phyloP scores from a whole-genome alignment of 2,329 filamentous ascomycete genomes.

The Xylariaceae sp. region DNA sequence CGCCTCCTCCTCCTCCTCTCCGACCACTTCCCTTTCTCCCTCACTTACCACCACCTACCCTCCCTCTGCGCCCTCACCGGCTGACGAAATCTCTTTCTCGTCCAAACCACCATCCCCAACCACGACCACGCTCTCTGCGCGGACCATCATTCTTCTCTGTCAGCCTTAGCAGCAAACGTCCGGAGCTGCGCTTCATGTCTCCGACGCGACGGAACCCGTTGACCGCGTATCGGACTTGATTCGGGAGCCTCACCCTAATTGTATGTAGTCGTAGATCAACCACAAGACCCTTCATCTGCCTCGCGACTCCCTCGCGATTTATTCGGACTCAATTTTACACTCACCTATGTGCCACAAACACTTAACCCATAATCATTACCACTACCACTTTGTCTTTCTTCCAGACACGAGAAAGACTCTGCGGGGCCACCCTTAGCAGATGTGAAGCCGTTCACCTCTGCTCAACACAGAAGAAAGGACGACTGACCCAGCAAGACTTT shows the following conservation, averaged over 20 bases:
- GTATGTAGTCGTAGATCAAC: conserved; percentile 12
- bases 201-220: conserved; percentile 18
- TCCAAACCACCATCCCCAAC: neutral
- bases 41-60: neutral
- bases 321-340: no score
- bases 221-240: conserved; percentile 21
- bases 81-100: neutral
- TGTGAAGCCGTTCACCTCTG: no score
- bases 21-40: conserved; percentile 10
- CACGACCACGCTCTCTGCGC: neutral
- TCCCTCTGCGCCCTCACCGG: conserved; percentile 9
- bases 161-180: neutral
- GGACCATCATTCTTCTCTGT: conserved; percentile 4
- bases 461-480: no score
- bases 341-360: no score
- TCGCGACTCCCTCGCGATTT: no score
- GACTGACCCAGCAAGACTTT: no score
- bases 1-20: conserved; percentile 17
- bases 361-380: no score
- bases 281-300: neutral
- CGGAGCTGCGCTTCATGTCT: conserved; percentile 8
- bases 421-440: no score
- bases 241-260: conserved; percentile 8
- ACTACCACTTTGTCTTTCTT: no score
- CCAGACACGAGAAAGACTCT: no score